Percentiles rank a stretch among this genome's conserved stretches.
Conservation (phyloP, 306 rosid genomes). For the Trifolium subterraneum region DNA sequence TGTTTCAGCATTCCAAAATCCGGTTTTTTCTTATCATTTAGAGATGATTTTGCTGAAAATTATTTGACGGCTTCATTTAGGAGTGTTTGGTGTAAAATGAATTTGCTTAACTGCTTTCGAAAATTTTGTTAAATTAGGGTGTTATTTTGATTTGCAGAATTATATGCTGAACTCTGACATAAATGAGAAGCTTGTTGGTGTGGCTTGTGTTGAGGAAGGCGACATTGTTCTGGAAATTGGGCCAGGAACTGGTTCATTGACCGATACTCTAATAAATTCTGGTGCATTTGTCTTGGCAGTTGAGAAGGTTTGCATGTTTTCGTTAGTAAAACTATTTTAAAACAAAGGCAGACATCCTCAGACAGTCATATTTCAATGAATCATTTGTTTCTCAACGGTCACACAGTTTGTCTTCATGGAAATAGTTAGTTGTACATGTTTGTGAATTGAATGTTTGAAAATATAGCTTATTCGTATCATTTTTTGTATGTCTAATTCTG, state of each 20-base stretch:
- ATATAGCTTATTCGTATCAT: not conserved
- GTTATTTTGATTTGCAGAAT: constrained; percentile 62
- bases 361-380: constrained; percentile 3
- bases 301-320: constrained; percentile 71
- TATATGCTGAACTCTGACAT: constrained; percentile 83
- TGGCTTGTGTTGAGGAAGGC: constrained; percentile 66
- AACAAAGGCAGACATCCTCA: not conserved
- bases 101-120: not conserved
- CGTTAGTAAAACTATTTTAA: constrained; percentile 17
- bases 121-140: constrained; percentile 18
- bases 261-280: constrained; percentile 66
- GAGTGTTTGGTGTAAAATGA: constrained; percentile 1
- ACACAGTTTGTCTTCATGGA: too few species aligned
- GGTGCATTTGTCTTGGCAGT: constrained; percentile 83
- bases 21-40: not conserved
- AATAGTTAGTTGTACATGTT: too few species aligned
- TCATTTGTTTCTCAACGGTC: too few species aligned
- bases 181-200: constrained; percentile 74
- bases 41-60: not conserved
- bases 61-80: not conserved
- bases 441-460: constrained; percentile 23
- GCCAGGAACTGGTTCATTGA: constrained; percentile 95
- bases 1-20: constrained; percentile 8
- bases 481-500: not conserved
- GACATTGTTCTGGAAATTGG: constrained; percentile 88